Evolutionary conservation across 1,284 basidiomycete genomes (phyloP).

Genomic region (Porodaedalea pini): DNA sequence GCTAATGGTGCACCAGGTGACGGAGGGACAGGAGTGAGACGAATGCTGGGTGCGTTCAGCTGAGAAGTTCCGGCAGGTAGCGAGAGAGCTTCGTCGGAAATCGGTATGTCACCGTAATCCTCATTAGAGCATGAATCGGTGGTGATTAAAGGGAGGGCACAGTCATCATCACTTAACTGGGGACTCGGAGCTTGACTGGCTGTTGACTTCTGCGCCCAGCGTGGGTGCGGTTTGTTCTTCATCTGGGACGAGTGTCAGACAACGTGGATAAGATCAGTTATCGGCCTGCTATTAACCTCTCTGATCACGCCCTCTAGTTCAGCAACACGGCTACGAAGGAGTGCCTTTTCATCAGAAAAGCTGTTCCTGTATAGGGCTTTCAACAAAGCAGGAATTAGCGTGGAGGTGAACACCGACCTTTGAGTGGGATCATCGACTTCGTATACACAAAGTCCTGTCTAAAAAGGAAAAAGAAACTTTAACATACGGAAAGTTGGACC

Average conservation of each 20-base stretch:
- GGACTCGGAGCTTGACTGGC: conserved; percentile 28
- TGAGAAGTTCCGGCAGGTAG: background rate
- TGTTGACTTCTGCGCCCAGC: conserved; percentile 44
- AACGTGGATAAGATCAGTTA: conserved; percentile 12
- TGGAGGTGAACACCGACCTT: conserved; percentile 31
- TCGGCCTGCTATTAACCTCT: conserved; percentile 44
- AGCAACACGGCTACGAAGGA: conserved; percentile 70
- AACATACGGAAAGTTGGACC: conserved; percentile 1
- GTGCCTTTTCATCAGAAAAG: conserved; percentile 54
- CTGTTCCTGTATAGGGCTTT: conserved; percentile 27
- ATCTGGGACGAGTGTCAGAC: conserved; percentile 36
- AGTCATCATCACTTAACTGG: conserved; percentile 2
- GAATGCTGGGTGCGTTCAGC: conserved; percentile 5
- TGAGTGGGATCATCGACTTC: conserved; percentile 76
- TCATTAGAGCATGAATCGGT: background rate
- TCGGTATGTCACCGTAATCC: background rate
- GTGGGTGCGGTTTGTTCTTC: conserved; percentile 71
- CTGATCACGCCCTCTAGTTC: conserved; percentile 82
- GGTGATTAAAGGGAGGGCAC: background rate
- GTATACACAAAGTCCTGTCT: conserved; percentile 82
- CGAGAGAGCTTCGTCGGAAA: background rate
- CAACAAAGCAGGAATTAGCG: conserved; percentile 1
- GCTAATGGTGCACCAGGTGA: conserved; percentile 7
- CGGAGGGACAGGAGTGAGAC: conserved; percentile 2
- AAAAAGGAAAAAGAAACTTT: conserved; percentile 10